Evolutionary conservation across 2,329 filamentous ascomycete genomes (phyloP), one percentile per base, ranked within the genome.

Genomic region (Westerdykella ornata): DNA sequence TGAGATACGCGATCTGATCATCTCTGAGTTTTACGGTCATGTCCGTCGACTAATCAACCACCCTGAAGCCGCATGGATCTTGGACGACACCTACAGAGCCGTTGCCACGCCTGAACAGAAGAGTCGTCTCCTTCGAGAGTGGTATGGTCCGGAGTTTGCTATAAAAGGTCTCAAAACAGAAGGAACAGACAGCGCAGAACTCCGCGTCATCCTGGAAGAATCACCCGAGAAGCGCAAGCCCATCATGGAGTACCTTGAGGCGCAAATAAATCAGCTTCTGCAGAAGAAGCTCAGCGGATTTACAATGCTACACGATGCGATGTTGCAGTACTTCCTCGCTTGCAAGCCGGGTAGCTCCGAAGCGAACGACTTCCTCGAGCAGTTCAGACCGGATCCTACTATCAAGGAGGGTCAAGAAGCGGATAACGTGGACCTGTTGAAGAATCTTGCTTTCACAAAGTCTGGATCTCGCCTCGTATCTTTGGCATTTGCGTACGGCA

Each of bases 251-350:
- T 85, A 85, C 60, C 73, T 97, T 41, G 77, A 83, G 50, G 84
- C 87, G 52, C 78, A 95, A 69, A 92, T 94, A 72, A 95, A 96
- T 68, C 81, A 84, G 47, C 77, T 98, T 32, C 78, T 97, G 36
- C 89, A 98, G 69, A 98, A 98, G 78, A 92, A 92, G 70, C 82
- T 92, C 70, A 94, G 88, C 1, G 90, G 88, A 8, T 97, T 98
- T 69, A 97, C 90, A 2, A 94, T 98, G 77, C 78, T 98, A 15
- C 94, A 98, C 67, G 92, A 97, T 59, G 92, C 92, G 37, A 95
- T 98, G 89, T 74, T 96, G 45, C 90, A 98, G 64, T 98, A 96
- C 68, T 96, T 90, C 68, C 71, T 88, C 39, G 90, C 85, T 56
- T 80, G 82, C 35, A 82, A 84, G 50, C 72, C 78, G 4, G 88